Evolutionary conservation across 257 asterid species (phyloP), one percentile per base, ranked within the genome.

Genomic region (Eucommia ulmoides): DNA sequence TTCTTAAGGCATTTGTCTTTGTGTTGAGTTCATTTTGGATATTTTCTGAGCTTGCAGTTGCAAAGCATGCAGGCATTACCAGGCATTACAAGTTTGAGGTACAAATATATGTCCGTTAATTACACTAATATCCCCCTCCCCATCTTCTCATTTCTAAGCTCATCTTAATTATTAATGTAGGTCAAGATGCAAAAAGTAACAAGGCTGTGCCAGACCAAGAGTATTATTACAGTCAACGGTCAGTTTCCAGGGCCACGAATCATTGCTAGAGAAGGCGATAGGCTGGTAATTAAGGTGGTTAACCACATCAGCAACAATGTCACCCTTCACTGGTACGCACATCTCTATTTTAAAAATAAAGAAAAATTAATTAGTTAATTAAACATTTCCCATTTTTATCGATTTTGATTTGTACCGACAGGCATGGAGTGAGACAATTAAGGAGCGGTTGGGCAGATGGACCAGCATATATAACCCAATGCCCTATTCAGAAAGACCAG

Each of bases 211-310:
- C 79, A 63, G 55, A 78, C 84, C 7, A 77, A 68, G 17, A 78
- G 76, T 70, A 66, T 74, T 6, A 81, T 74, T 1, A 84, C 89
- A 1, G 95, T 84, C 1, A 81, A 84, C 1, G 81, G 84, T 22
- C 52, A 69, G 44, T 84, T 68, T 22, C 93, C 93, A 0, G 95
- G 89, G 14, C 93, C 93, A 10, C 74, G 58, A 6, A 50, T 84
- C 14, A 62, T 72, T 1, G 81, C 72, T 1, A 63, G 93, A 54
- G 83, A 84, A 68, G 93, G 89, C 0, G 95, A 81, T 20, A 68
- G 71, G 1, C 66, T 84, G 0, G 57, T 84, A 11, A 68, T 84
- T 23, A 81, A 68, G 19, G 95, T 73, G 33, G 53, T 52, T 16
- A 81, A 81, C 65, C 73, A 69, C 65, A 86, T 74, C 12, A 52